phyloP scores from a whole-genome alignment of 2,329 filamentous ascomycete species.

The Xylariaceae sp. region DNA sequence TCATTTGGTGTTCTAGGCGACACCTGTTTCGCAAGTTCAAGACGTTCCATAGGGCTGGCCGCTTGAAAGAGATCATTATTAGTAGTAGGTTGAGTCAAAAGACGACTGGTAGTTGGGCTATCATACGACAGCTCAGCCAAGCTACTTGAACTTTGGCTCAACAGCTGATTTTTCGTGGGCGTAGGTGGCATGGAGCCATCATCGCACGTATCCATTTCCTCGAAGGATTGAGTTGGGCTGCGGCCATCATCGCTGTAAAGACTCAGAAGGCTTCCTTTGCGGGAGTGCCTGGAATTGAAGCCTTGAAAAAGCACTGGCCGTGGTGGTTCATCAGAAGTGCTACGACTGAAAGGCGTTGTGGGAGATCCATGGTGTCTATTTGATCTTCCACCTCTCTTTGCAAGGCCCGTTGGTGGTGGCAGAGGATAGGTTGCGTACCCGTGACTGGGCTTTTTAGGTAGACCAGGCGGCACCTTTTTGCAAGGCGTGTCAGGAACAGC shows the following conservation, averaged over 20 bases:
- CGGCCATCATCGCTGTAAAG: conserved; percentile 68
- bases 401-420: conserved; percentile 45
- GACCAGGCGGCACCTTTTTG: conserved; percentile 55
- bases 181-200: conserved; percentile 84
- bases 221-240: conserved; percentile 46
- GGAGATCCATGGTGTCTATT: conserved; percentile 69
- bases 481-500: conserved; percentile 92
- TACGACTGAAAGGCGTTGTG: conserved; percentile 73
- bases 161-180: conserved; percentile 68
- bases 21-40: conserved; percentile 41
- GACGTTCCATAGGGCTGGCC: conserved; percentile 58
- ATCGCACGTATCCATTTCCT: conserved; percentile 28
- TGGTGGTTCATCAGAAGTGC: conserved; percentile 49
- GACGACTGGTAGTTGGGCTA: conserved; percentile 44
- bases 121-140: conserved; percentile 38
- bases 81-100: conserved; percentile 44
- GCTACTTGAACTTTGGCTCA: conserved; percentile 33
- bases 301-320: conserved; percentile 62
- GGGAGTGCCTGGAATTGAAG: conserved; percentile 43
- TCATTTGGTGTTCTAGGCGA: conserved; percentile 73
- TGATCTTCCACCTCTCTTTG: conserved; percentile 56
- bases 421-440: conserved; percentile 63
- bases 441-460: conserved; percentile 44
- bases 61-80: conserved; percentile 45
- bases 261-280: conserved; percentile 69